Evolutionary conservation across 257 asterid species (phyloP).

Genomic region (Forsythia suspensa): DNA sequence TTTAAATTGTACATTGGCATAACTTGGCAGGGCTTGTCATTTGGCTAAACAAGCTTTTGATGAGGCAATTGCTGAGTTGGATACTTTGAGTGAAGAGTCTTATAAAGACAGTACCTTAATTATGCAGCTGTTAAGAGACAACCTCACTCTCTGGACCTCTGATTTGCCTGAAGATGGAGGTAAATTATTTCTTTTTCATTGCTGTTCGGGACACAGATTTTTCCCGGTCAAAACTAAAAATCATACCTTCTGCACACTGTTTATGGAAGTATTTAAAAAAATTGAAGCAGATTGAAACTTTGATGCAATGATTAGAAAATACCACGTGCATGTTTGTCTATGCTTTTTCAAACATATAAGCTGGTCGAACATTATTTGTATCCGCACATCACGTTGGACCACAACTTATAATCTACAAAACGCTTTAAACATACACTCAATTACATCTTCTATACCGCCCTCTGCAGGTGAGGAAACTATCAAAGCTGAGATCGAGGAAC

Average conservation of each 20-base stretch:
- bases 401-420: too few relatives aligned
- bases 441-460: not conserved
- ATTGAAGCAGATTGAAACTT: too few relatives aligned
- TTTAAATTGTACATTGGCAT: not conserved
- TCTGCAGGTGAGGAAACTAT: not conserved
- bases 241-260: not conserved
- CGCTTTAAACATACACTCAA: not conserved
- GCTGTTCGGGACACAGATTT: not conserved
- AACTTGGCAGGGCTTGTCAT: slow-evolving; percentile 74
- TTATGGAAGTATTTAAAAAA: too few relatives aligned
- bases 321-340: too few relatives aligned
- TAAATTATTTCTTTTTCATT: slow-evolving; percentile 9
- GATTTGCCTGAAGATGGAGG: slow-evolving; percentile 96
- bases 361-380: too few relatives aligned
- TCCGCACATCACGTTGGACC: too few relatives aligned
- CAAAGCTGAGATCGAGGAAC: not conserved
- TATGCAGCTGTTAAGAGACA: slow-evolving; percentile 93
- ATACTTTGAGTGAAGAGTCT: slow-evolving; percentile 88
- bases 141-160: slow-evolving; percentile 93
- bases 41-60: slow-evolving; percentile 96
- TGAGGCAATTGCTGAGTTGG: slow-evolving; percentile 88
- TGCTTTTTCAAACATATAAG: too few relatives aligned
- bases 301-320: too few relatives aligned
- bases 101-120: slow-evolving; percentile 93
- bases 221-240: not conserved